phyloP scores from a whole-genome alignment of 805 yeast species.

The Ogataea nonfermentans region DNA sequence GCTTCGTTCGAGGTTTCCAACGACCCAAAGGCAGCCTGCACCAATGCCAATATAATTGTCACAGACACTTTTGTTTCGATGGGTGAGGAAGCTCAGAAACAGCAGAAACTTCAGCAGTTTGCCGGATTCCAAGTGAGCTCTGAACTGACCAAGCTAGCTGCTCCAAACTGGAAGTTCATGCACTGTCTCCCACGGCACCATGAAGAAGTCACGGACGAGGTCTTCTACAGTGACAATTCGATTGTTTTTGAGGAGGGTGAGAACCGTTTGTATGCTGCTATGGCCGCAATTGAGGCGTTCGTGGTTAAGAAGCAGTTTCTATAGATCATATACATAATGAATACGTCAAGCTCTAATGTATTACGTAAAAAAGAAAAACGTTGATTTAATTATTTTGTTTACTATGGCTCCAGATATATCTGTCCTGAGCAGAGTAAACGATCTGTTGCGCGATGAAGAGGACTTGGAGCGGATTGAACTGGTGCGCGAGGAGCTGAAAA shows the following conservation, averaged over 20 bases:
- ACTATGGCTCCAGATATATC: conserved; percentile 18
- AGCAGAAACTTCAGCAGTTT: conserved; percentile 72
- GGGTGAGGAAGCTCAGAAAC: conserved; percentile 91
- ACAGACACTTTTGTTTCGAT: conserved; percentile 97
- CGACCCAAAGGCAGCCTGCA: conserved; percentile 73
- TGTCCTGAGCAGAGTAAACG: conserved; percentile 24
- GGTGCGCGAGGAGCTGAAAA: conserved; percentile 52
- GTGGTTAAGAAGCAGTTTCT: conserved; percentile 73
- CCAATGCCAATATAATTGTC: conserved; percentile 75
- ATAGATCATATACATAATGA: neutral
- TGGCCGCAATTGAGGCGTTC: conserved; percentile 88
- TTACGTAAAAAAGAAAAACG: neutral
- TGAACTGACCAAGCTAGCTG: conserved; percentile 62
- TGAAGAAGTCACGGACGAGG: conserved; percentile 92
- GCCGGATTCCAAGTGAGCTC: conserved; percentile 80
- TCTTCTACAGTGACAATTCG: conserved; percentile 80
- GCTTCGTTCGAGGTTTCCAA: conserved; percentile 58
- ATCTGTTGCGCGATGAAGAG: conserved; percentile 29
- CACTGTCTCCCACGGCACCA: conserved; percentile 95
- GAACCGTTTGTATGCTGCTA: conserved; percentile 93
- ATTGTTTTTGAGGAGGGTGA: conserved; percentile 95
- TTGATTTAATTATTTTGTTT: conserved; percentile 1
- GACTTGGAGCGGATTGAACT: conserved; percentile 55
- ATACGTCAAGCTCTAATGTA: neutral
- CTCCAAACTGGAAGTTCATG: conserved; percentile 85